Percentiles rank a stretch among this genome's conserved stretches.
Conservation (phyloP, 176 grass and related monocot genomes). For the Leersia perrieri region DNA sequence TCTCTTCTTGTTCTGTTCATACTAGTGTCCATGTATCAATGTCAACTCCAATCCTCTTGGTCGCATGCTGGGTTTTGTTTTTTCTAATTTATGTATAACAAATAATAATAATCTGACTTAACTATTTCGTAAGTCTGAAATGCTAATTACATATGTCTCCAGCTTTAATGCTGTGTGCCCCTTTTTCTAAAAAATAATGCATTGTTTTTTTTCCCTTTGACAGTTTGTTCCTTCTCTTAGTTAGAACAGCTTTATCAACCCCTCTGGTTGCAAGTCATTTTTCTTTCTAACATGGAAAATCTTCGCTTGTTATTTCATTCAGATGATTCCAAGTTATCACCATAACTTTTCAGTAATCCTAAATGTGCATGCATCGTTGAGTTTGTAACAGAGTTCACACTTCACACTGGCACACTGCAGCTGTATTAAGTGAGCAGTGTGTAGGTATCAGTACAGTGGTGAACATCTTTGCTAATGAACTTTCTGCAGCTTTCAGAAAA, state of each 20-base stretch:
- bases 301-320: not conserved
- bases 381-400: not conserved
- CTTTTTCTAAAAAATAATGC: no score
- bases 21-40: not conserved
- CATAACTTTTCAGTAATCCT: not conserved
- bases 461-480: not conserved
- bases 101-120: not conserved
- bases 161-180: not conserved
- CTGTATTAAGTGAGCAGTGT: not conserved
- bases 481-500: not conserved
- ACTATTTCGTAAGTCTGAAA: not conserved
- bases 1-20: not conserved
- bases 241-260: not conserved
- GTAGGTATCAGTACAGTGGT: not conserved
- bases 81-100: not conserved
- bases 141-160: not conserved
- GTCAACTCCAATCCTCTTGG: not conserved
- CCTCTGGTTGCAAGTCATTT: not conserved
- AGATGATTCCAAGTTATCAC: not conserved
- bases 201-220: not conserved
- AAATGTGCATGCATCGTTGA: not conserved
- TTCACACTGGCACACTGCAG: not conserved
- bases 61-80: not conserved
- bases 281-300: not conserved
- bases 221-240: not conserved